These are phyloP conservation scores for Chrysosporium keratinophilum DNA, from an alignment of 2,329 filamentous ascomycete genomes.

Conservation along the genomic window DNA sequence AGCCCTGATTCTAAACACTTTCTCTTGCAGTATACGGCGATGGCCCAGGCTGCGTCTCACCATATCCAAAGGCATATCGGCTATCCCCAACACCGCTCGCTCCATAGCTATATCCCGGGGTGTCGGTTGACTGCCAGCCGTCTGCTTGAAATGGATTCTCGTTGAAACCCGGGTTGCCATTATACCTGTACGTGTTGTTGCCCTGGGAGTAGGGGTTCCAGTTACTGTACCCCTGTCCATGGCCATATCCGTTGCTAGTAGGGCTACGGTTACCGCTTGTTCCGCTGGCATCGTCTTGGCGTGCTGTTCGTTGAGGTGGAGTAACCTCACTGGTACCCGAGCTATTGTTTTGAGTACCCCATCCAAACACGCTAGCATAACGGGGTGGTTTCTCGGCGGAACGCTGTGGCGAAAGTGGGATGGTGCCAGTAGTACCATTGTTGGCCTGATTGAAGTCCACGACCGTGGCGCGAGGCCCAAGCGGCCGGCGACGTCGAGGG, in stretches of 20 bases:
- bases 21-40: background rate
- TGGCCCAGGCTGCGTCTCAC: background rate
- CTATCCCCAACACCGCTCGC: slow-evolving; percentile 12
- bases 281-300: background rate
- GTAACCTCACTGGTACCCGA: background rate
- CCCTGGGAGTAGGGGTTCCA: background rate
- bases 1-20: background rate
- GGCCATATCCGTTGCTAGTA: background rate
- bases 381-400: slow-evolving; percentile 13
- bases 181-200: background rate
- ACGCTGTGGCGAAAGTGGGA: slow-evolving; percentile 9
- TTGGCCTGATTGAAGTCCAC: slow-evolving; percentile 4
- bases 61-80: slow-evolving; percentile 16
- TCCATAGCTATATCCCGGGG: slow-evolving; percentile 12
- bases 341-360: background rate
- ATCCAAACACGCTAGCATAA: slow-evolving; percentile 9
- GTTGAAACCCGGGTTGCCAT: background rate
- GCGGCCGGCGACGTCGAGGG: slow-evolving; percentile 5
- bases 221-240: background rate
- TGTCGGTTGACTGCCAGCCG: background rate
- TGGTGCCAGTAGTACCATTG: slow-evolving; percentile 3
- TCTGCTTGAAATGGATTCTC: background rate
- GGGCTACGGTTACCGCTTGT: background rate
- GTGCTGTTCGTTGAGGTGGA: background rate
- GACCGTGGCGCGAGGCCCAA: background rate